These are phyloP conservation scores for Hondaea fermentalgiana DNA, from an alignment of 108 stramenopile species.

Conservation along the genomic window DNA sequence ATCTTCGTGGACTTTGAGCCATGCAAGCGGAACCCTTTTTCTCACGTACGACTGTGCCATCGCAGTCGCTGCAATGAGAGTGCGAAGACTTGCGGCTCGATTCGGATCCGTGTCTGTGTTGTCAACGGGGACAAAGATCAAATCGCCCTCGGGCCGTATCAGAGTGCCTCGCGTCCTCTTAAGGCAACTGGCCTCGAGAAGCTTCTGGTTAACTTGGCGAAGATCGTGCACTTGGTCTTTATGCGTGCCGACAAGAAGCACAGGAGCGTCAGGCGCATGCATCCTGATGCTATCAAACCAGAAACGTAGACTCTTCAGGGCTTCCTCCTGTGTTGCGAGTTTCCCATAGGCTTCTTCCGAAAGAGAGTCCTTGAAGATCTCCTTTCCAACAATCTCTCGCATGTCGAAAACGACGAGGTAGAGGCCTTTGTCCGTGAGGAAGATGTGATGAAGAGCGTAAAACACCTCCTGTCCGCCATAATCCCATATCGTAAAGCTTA, in stretches of 20 bases:
- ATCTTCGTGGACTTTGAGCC: neutral
- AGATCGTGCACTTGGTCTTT: neutral
- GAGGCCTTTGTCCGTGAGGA: neutral
- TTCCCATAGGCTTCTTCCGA: too few relatives aligned
- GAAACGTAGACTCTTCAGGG: neutral
- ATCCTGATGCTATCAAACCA: neutral
- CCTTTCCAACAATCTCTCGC: neutral
- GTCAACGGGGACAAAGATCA: neutral
- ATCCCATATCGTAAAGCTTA: neutral
- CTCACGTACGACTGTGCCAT: neutral
- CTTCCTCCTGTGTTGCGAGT: neutral
- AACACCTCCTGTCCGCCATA: neutral
- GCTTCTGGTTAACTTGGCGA: too few relatives aligned
- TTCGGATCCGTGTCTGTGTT: neutral
- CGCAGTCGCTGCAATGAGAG: neutral
- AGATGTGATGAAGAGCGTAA: neutral
- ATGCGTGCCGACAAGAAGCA: neutral
- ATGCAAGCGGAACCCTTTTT: neutral
- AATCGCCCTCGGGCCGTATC: too few relatives aligned
- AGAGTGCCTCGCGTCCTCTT: too few relatives aligned
- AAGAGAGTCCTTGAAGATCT: neutral
- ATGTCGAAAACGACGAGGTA: neutral
- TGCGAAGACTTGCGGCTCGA: neutral
- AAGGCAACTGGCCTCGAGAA: too few relatives aligned
- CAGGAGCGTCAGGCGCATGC: neutral